Evolutionary conservation across 129 eudicot species (phyloP), one percentile per base, ranked within the genome.

Genomic region (Ambrosia trifida): DNA sequence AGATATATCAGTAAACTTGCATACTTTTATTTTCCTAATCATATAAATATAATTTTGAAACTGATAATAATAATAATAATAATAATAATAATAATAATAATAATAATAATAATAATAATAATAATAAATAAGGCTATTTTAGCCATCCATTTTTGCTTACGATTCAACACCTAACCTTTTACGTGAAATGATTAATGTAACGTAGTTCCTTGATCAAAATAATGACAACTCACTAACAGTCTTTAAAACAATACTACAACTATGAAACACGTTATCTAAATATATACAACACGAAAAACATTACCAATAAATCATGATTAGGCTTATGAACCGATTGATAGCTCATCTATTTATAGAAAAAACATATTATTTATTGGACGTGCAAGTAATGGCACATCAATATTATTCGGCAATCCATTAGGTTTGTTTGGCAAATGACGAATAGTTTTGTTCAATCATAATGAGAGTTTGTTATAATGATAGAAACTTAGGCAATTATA

Each of bases 351-450:
- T 24, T 11, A 57, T 11, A 3, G 64, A 28, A 33, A 30, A 45
- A 11, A 13, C 6, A 31, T 32, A 2, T 33, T 19, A 5, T 31
- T 10, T 47, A 58, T 67, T 57, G 35, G 14, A 13, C 6, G 38
- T 51, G 20, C 4, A 73, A 18, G 68, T 51, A 63, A 58, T 69
- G 53, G n/a, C 65, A 62, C 69, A 46, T 67, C 56, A 52, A 69
- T 59, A 5, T 58, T 68, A 74, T 76, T 76, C 35, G 75, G 80
- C 75, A 68, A 76, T 47, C 30, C 80, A 60, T 76, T 76, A 76
- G 80, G 80, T 69, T 68, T 76, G 80, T 76, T 76, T 76, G 80
- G 80, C 80, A 59, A 68, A 68, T 68, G 38, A 70, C 59, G 80
- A 76, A 68, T 76, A 38, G 68, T 76, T 59, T 68, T 12, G 70